Evolutionary conservation across 1,284 basidiomycete genomes (phyloP), one percentile per base, ranked within the genome.

Genomic region (Porodaedalea pini): DNA sequence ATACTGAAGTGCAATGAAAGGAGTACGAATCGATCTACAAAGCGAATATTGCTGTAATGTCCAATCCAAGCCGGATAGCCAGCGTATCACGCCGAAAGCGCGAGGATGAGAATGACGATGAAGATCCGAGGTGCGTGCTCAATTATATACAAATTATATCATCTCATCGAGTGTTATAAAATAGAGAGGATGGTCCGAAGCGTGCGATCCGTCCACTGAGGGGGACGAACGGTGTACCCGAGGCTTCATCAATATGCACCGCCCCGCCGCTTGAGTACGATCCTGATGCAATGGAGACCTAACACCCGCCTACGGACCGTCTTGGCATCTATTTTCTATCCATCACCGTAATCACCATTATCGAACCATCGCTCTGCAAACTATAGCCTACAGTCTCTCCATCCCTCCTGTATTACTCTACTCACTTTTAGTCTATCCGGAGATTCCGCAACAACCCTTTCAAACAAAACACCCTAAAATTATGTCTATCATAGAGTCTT

Each of bases 11-110:
- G 41, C 7, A 8, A 44, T 44, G 41, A 21, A 39, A 92, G 89
- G 90, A 94, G 74, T 95, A 94, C 63, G 91, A 94, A 70, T 88
- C 91, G 3, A 94, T 95, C 64, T 92, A 91, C 69, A 85, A 81
- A 66, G 90, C 90, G 13, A 82, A 75, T 57, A 73, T 79, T n/a
- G 85, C 86, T 1, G 77, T 88, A 23, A 80, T 80, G 4, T 70
- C 75, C 7, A 85, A 81, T 64, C 84, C 85, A 2, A 57, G 67
- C 25, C 66, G 64, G 27, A 64, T 66, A 29, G 62, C 61, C 37
- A 70, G 71, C 10, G 73, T 76, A 13, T 69, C 78, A 25, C 76
- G 86, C 56, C 78, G 88, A 66, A 90, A 90, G 69, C 77, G 87
- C 43, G 77, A 74, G 34, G 81, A 83, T 15, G 75, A 76, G 23